Evolutionary conservation across 768 basidiomycete genomes (phyloP), one percentile per base, ranked within the genome.

Genomic region (Suillus subalutaceus): DNA sequence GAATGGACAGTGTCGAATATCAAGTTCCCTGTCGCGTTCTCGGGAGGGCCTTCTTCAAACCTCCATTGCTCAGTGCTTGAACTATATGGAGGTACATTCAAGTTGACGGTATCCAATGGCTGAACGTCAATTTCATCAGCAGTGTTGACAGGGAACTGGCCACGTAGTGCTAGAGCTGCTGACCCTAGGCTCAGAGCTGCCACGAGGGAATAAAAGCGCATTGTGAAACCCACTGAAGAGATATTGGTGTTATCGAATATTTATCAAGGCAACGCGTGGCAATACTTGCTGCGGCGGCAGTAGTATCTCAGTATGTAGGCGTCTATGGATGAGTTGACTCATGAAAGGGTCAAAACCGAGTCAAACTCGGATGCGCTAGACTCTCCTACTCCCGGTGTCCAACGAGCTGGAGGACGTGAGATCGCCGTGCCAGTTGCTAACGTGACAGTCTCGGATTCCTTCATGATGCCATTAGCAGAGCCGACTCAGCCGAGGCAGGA

Each of bases 1-100:
- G 77, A 74, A 57, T 69, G 67, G 7, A 80, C 71, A 6, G 75
- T 74, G 37, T 78, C 75, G 63, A 81, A 82, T n/a, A 81, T 68
- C 48, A 80, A 69, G 61, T 78, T 72, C 30, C 70, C 66, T 4
- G 79, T 79, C 20, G 70, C 68, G 63, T 78, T 73, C 37, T 70
- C 69, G 55, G 69, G 60, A 3, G 76, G 76, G 9, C 67, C 44
- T 16, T 53, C 32, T 26, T 69, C 65, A 4, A 77, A 63, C 62
- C 64, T 64, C 74, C 76, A 77, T 32, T 65, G 40, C 23, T 12
- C 41, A 10, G 2, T 12, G 9, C 18, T 32, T 1, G 18, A 55
- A 20, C 32, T 20, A 20, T 35, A 20, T 20, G 53, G 8, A 20
- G 16, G 8, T 18, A 8, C 30, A 18, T 32, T 10, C 16, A 32